These are phyloP conservation scores for Alternaria conjuncta DNA, from an alignment of 2,329 filamentous ascomycete species.

Conservation along the genomic window DNA sequence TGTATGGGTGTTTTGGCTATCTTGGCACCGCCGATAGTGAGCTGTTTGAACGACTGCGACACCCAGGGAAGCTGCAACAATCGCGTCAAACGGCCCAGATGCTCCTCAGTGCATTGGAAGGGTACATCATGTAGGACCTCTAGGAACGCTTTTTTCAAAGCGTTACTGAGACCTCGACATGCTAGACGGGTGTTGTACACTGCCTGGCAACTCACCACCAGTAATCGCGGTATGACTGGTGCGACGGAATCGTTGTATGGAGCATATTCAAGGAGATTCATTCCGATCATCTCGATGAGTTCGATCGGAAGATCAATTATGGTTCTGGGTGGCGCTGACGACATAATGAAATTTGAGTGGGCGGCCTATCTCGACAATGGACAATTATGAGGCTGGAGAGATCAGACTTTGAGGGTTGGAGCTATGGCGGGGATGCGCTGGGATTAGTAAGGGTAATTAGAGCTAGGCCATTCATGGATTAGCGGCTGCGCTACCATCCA, in stretches of 20 bases:
- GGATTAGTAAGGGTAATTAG: not conserved
- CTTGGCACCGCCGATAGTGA: not conserved
- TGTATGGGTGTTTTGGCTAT: not conserved
- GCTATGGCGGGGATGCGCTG: not conserved
- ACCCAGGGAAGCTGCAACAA: not conserved
- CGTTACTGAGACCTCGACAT: not conserved
- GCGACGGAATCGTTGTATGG: not conserved
- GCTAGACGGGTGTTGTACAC: not conserved
- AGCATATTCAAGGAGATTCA: not conserved
- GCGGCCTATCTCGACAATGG: not conserved
- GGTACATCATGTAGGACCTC: not conserved
- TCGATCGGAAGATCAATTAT: not conserved
- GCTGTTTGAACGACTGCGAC: not conserved
- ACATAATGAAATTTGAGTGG: fast-evolving
- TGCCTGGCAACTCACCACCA: not conserved
- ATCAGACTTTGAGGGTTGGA: not conserved
- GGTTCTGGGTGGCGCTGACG: not conserved
- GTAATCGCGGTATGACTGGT: not conserved
- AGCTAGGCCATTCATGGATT: not conserved
- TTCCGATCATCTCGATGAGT: not conserved
- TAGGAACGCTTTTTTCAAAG: not conserved
- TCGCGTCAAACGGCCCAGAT: not conserved
- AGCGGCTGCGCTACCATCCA: not conserved
- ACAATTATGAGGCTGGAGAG: not conserved
- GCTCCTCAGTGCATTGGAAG: not conserved